These are phyloP conservation scores for Aspergillus vadensis DNA, from an alignment of 2,329 filamentous ascomycete species.

Conservation along the genomic window DNA sequence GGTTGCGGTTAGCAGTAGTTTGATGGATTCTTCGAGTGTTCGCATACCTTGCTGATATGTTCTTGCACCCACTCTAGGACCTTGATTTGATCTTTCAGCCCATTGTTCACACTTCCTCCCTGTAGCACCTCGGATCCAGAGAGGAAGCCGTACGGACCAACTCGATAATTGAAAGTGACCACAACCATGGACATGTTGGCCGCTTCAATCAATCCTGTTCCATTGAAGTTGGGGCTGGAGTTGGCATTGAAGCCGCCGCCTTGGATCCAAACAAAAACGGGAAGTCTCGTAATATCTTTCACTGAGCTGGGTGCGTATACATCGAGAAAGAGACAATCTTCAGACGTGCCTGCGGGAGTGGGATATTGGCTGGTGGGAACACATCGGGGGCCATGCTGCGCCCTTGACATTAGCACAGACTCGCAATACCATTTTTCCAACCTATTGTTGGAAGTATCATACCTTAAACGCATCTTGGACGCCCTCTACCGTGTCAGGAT, in stretches of 20 bases:
- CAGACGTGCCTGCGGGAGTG: slow-evolving; percentile 54
- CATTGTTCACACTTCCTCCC: slow-evolving; percentile 64
- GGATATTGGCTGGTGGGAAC: slow-evolving; percentile 68
- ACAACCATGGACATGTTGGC: slow-evolving; percentile 65
- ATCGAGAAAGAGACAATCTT: slow-evolving; percentile 48
- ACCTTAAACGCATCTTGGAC: slow-evolving; percentile 60
- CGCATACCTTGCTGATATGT: slow-evolving; percentile 56
- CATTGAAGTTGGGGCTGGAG: slow-evolving; percentile 63
- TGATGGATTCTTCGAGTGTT: background rate
- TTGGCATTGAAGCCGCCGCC: slow-evolving; percentile 65
- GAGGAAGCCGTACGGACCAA: slow-evolving; percentile 73
- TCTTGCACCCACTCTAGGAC: slow-evolving; percentile 69
- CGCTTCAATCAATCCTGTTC: slow-evolving; percentile 61
- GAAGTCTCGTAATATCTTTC: slow-evolving; percentile 42
- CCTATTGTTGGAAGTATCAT: slow-evolving; percentile 19
- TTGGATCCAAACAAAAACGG: slow-evolving; percentile 65
- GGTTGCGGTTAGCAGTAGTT: background rate
- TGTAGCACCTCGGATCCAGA: slow-evolving; percentile 56
- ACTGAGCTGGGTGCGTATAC: slow-evolving; percentile 42
- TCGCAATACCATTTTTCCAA: background rate
- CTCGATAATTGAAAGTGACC: slow-evolving; percentile 74
- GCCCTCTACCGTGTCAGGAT: slow-evolving; percentile 54
- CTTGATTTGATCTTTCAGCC: slow-evolving; percentile 69
- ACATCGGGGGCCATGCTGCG: slow-evolving; percentile 55
- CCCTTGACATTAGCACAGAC: slow-evolving; percentile 12